Evolutionary conservation across 78 protist genomes (phyloP).

Genomic region (Isochrysis galbana): DNA sequence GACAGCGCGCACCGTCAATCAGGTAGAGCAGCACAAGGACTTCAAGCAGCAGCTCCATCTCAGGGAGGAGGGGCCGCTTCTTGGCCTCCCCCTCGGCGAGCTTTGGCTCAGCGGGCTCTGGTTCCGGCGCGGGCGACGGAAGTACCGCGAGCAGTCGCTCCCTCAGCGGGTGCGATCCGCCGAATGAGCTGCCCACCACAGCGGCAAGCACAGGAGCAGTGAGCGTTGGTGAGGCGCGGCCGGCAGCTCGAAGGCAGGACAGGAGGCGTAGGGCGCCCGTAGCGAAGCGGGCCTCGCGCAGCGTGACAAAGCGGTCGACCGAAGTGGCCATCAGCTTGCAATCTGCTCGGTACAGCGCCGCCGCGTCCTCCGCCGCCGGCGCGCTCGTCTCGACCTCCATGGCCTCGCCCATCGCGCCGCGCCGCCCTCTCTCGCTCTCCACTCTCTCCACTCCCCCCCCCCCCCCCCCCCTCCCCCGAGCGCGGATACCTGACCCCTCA

Average conservation of each 20-base stretch:
- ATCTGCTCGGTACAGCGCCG: background rate
- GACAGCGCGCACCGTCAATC: conserved; percentile 59
- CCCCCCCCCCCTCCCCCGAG: too few relatives aligned
- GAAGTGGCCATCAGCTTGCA: background rate
- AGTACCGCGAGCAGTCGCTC: background rate
- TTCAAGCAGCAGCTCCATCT: conserved; percentile 71
- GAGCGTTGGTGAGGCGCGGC: background rate
- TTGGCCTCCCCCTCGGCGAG: background rate
- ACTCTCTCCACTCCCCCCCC: too few relatives aligned
- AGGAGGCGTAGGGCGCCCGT: background rate
- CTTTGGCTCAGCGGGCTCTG: background rate
- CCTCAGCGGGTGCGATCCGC: background rate
- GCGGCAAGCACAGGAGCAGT: background rate
- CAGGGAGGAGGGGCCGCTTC: conserved; percentile 43
- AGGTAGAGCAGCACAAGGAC: conserved; percentile 68
- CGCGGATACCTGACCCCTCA: too few relatives aligned
- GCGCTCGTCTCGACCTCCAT: background rate
- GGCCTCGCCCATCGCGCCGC: background rate
- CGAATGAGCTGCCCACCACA: background rate
- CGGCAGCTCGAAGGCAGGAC: background rate
- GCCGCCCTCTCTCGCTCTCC: too few relatives aligned
- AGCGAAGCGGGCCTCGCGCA: background rate
- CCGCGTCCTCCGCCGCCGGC: background rate
- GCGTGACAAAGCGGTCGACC: background rate
- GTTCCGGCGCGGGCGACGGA: background rate